Base-by-base conservation (phyloP, 441 rosid species). In the Syzygium malaccense region DNA sequence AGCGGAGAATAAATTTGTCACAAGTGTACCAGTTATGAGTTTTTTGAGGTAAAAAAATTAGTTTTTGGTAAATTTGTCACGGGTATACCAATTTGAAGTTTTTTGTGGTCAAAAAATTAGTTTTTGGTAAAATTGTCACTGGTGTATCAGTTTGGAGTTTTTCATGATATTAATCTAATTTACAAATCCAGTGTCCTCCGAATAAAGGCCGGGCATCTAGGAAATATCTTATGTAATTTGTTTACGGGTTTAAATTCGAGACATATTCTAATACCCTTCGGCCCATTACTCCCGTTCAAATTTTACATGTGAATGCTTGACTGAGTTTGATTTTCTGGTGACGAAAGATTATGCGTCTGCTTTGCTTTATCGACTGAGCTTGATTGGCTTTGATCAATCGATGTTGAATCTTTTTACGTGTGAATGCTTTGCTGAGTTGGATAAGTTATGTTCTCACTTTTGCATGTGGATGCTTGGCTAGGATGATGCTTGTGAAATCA, bases 181-280 rank as follows among this genome's bases (percentile, higher is more conserved):
- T 23, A 4, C 8, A 20, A 2, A 6, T 37, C 7, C 1, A 0
- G 20, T 23, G 28, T 75, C 51, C 17, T 37, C 23, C 6, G 5
- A 5, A 2, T 23, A 12, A 41, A 26, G 15, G 18, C 18, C 0
- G 0, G 5, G 37, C 4, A 0, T 68, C 0, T 19, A 66, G 3
- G 9, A 37, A 5, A 23, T 6, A 0, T 75, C 28, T 0, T 41
- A 41, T 2, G 4, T 23, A 4, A 75, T 75, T 37, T 0, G 3
- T 71, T 71, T 37, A 0, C 1, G 1, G 0, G 1, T 4, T 11
- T 0, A 0, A 66, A 32, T 0, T 17, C 4, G 0, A 17, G 0
- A 32, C 3, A 6, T 6, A 41, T 12, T 37, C 2, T 5, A 2
- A 11, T 20, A 5, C 2, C 6, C 20, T 33, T 71, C 1, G 5